These are phyloP conservation scores for Penicillium bialowiezense DNA, from an alignment of 495 filamentous ascomycete genomes.

Conservation along the genomic window DNA sequence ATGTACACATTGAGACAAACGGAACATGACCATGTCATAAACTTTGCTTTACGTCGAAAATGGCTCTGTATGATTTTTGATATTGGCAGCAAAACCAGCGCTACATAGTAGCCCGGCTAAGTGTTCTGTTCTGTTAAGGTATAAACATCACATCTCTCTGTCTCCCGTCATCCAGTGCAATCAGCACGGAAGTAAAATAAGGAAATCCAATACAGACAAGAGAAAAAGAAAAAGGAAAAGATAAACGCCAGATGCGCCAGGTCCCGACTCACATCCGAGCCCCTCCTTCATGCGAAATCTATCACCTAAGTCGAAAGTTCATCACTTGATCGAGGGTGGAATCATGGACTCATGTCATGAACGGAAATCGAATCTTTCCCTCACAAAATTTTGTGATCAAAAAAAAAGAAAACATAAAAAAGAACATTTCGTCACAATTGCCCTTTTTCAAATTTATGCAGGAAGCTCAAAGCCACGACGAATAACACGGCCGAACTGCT, in stretches of 20 bases:
- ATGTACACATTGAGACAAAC: too few species aligned
- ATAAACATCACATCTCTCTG: slow-evolving; percentile 6
- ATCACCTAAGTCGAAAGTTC: slow-evolving; percentile 19
- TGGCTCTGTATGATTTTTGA: slow-evolving; percentile 6
- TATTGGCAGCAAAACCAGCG: slow-evolving; percentile 4
- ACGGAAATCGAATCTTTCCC: slow-evolving; percentile 2
- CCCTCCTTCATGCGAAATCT: slow-evolving; percentile 31
- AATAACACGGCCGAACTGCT: slow-evolving; percentile 86
- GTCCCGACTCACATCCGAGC: slow-evolving; percentile 32
- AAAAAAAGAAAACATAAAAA: slow-evolving; percentile 9
- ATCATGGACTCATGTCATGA: slow-evolving; percentile 32
- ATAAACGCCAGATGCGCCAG: slow-evolving; percentile 32
- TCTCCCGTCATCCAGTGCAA: slow-evolving; percentile 6
- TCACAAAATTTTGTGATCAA: slow-evolving; percentile 14
- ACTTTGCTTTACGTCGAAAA: neutral
- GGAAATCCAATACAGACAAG: slow-evolving; percentile 24
- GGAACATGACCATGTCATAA: too few species aligned
- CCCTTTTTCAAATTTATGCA: slow-evolving; percentile 43
- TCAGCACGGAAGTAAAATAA: slow-evolving; percentile 14
- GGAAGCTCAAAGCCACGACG: slow-evolving; percentile 88
- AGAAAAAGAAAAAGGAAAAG: slow-evolving; percentile 14
- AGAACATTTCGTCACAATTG: slow-evolving; percentile 9
- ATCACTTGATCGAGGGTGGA: slow-evolving; percentile 22
- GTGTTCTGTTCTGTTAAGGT: slow-evolving; percentile 9
- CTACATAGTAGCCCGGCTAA: neutral